These are phyloP conservation scores for Cercospora berteroae DNA, from an alignment of 2,329 filamentous ascomycete genomes.

Conservation along the genomic window DNA sequence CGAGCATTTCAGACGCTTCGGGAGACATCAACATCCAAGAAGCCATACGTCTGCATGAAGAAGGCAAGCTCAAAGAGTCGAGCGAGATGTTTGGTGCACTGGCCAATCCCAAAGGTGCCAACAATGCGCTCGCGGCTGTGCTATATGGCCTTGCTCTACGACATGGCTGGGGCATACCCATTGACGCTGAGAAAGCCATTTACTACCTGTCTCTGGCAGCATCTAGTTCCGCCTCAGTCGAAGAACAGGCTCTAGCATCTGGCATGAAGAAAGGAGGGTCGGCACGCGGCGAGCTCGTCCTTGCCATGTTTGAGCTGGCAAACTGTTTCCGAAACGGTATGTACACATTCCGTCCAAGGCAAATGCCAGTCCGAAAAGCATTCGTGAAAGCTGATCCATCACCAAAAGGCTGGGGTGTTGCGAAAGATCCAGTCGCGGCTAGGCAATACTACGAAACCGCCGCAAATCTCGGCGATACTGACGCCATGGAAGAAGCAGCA, in stretches of 20 bases:
- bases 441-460: conserved; percentile 94
- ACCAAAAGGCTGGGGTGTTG: conserved; percentile 72
- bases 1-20: conserved; percentile 39
- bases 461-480: conserved; percentile 90
- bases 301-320: conserved; percentile 92
- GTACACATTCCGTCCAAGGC: background rate
- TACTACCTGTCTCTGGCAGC: conserved; percentile 85
- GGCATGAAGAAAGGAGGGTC: conserved; percentile 91
- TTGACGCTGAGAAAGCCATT: conserved; percentile 70
- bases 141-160: conserved; percentile 90
- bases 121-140: conserved; percentile 93
- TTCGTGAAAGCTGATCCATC: background rate
- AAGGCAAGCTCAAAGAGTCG: conserved; percentile 71
- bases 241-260: conserved; percentile 78
- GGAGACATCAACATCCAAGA: conserved; percentile 73
- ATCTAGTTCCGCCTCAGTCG: conserved; percentile 82
- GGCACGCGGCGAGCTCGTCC: conserved; percentile 91
- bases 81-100: conserved; percentile 82
- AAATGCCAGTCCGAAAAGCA: background rate
- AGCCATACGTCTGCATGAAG: conserved; percentile 91
- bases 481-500: conserved; percentile 95
- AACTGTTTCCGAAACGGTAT: conserved; percentile 80
- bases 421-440: conserved; percentile 81
- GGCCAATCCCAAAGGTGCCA: conserved; percentile 78
- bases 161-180: conserved; percentile 86